Conservation (phyloP, 345 rosid species). For the Gynandropsis gynandra region DNA sequence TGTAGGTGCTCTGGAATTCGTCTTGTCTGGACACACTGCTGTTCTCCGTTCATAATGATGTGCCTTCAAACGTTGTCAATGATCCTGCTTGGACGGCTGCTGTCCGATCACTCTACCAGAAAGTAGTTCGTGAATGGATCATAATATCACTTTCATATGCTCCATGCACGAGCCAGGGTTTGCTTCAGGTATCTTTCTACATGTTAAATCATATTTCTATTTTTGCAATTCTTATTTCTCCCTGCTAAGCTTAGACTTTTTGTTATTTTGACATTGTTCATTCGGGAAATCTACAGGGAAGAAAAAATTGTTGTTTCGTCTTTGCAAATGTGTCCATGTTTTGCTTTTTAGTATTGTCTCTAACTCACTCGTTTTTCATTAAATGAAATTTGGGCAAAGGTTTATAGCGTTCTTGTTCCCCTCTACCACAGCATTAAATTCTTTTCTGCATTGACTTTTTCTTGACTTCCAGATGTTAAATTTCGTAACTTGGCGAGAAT, state of each 20-base stretch:
- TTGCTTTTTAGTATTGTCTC: conserved; percentile 14
- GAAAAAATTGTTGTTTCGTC: conserved; percentile 14
- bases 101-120: conserved; percentile 83
- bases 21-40: conserved; percentile 81
- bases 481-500: conserved; percentile 6
- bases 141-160: conserved; percentile 83
- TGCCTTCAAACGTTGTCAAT: conserved; percentile 59
- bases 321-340: conserved; percentile 16
- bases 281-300: conserved; percentile 1
- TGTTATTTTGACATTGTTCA: conserved; percentile 4
- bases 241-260: conserved; percentile 2
- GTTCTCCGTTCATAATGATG: conserved; percentile 65
- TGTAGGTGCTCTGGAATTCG: conserved; percentile 97
- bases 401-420: background rate
- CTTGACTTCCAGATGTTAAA: conserved; percentile 5
- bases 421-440: conserved; percentile 6
- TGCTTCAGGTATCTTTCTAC: conserved; percentile 70
- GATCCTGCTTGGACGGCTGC: conserved; percentile 86
- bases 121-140: conserved; percentile 84
- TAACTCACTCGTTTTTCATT: background rate
- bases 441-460: conserved; percentile 16
- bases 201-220: conserved; percentile 12
- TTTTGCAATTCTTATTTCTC: background rate
- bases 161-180: conserved; percentile 98
- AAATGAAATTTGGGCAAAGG: background rate